phyloP scores from a whole-genome alignment of 2,329 filamentous ascomycete species.

The Colletotrichum trifolii region DNA sequence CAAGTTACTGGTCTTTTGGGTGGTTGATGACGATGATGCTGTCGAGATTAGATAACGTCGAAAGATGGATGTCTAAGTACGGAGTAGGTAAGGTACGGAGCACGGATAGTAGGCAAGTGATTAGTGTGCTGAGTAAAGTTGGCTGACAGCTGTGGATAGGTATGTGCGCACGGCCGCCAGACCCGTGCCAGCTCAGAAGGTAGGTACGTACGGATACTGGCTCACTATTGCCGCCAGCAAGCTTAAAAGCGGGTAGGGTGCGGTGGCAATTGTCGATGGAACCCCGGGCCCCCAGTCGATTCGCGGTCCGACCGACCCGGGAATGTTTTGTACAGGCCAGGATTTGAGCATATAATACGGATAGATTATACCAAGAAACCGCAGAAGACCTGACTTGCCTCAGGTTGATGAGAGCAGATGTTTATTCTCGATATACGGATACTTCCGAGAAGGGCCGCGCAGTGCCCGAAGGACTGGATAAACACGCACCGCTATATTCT shows the following conservation, averaged over 20 bases:
- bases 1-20: neutral
- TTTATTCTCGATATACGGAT: no score
- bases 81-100: no score
- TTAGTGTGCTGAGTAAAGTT: no score
- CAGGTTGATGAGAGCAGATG: neutral
- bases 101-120: no score
- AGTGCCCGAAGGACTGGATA: no score
- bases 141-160: no score
- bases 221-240: conserved; percentile 4
- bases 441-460: no score
- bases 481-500: neutral
- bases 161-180: no score
- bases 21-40: neutral
- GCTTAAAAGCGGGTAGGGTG: conserved; percentile 8
- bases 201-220: neutral
- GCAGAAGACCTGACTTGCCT: no score
- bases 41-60: conserved; percentile 23
- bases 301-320: conserved; percentile 28
- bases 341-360: neutral
- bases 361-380: no score
- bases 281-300: neutral
- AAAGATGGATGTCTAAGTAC: neutral
- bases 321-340: conserved; percentile 21
- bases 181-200: neutral
- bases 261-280: conserved; percentile 3